phyloP scores from a whole-genome alignment of 2,329 filamentous ascomycete species.

The Samsoniella hepiali region DNA sequence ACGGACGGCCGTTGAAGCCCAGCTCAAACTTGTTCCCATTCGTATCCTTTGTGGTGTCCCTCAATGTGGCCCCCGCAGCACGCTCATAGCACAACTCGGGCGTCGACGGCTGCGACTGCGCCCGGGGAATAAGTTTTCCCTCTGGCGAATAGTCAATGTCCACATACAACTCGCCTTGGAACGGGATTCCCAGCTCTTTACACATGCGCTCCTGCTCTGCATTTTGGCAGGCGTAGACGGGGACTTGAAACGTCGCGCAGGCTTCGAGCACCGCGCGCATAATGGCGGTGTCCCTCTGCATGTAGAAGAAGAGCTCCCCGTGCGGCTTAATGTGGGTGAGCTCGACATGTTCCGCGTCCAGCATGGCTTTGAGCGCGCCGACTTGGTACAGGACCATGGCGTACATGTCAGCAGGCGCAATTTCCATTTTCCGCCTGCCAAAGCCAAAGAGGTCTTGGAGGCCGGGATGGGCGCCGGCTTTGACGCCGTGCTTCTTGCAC shows the following conservation, averaged over 20 bases:
- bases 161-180: constrained; percentile 23
- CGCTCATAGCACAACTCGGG: constrained; percentile 20
- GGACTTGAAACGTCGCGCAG: constrained; percentile 27
- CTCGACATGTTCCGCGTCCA: constrained; percentile 52
- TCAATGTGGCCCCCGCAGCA: constrained; percentile 1
- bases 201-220: constrained; percentile 21
- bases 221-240: constrained; percentile 27
- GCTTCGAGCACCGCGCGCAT: constrained; percentile 30
- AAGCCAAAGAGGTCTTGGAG: constrained; percentile 65
- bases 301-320: constrained; percentile 50
- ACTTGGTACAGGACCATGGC: constrained; percentile 61
- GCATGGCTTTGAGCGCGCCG: constrained; percentile 57
- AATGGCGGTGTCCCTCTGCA: constrained; percentile 28
- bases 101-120: constrained; percentile 18
- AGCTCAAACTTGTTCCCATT: background rate
- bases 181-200: constrained; percentile 22
- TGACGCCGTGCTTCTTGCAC: constrained; percentile 56
- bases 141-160: constrained; percentile 27
- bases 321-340: constrained; percentile 63
- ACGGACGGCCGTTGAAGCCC: background rate
- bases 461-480: constrained; percentile 60
- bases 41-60: background rate
- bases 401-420: constrained; percentile 54
- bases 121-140: constrained; percentile 18
- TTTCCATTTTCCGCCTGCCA: constrained; percentile 58